phyloP scores from a whole-genome alignment of 2,329 filamentous ascomycete species.

The Penicillium sumatraense region DNA sequence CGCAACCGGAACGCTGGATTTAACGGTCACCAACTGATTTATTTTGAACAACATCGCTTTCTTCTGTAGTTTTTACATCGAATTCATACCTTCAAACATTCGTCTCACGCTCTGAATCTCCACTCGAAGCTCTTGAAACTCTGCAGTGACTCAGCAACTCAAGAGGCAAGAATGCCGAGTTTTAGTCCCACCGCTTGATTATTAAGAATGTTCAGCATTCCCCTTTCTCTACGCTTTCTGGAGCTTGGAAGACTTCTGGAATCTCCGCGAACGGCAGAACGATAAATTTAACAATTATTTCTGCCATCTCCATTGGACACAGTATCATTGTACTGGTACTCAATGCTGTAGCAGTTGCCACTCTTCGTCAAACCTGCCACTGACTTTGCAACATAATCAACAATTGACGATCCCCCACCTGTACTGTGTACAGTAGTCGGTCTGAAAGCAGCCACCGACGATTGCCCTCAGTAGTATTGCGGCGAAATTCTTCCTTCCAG shows the following conservation, averaged over 20 bases:
- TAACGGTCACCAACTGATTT: background rate
- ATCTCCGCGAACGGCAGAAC: background rate
- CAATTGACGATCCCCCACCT: slow-evolving; percentile 2
- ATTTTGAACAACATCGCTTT: background rate
- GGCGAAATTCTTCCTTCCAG: background rate
- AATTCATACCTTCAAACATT: background rate
- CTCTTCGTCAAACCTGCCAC: background rate
- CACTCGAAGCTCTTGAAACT: slow-evolving; percentile 1
- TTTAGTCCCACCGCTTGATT: background rate
- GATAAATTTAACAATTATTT: background rate
- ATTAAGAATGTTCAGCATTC: background rate
- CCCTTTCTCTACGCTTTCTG: background rate
- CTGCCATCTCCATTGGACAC: background rate
- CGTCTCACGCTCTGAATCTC: background rate
- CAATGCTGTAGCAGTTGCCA: background rate
- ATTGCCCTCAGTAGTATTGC: background rate
- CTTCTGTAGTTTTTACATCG: background rate
- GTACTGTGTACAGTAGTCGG: no score
- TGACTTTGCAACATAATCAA: background rate
- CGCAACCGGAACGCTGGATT: background rate
- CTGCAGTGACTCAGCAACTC: slow-evolving; percentile 3
- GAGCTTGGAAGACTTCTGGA: background rate
- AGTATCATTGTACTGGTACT: background rate
- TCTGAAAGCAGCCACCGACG: slow-evolving; percentile 5
- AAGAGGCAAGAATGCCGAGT: slow-evolving; percentile 2